Conservation (phyloP, 78 protist genomes). For the Speleostelium caveatum region DNA sequence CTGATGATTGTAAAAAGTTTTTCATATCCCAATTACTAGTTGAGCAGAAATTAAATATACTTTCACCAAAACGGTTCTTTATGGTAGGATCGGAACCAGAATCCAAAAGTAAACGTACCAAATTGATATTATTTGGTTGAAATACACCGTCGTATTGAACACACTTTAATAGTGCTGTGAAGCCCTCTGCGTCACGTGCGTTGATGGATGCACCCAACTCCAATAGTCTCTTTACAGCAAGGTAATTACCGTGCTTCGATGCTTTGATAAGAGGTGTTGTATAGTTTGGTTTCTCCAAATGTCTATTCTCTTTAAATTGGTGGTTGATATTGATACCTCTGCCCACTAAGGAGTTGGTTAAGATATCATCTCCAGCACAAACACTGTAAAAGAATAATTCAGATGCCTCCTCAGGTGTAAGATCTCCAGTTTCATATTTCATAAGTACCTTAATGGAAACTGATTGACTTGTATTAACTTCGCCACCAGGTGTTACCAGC, state of each 20-base stretch:
- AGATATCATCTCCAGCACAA: conserved; percentile 35
- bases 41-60: conserved; percentile 15
- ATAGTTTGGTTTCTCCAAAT: not conserved
- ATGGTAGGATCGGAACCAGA: conserved; percentile 64
- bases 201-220: conserved; percentile 51
- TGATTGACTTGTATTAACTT: not conserved
- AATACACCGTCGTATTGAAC: conserved; percentile 68
- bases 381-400: conserved; percentile 54
- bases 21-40: conserved; percentile 13
- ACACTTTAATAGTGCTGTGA: conserved; percentile 48
- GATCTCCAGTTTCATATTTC: conserved; percentile 45
- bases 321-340: conserved; percentile 24
- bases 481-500: not conserved
- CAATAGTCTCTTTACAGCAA: conserved; percentile 4
- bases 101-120: conserved; percentile 13
- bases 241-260: conserved; percentile 49
- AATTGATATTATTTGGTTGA: conserved; percentile 38
- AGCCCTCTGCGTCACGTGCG: conserved; percentile 42
- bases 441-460: not conserved
- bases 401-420: conserved; percentile 4
- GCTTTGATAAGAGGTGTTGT: conserved; percentile 65
- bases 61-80: conserved; percentile 16
- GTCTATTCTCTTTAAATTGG: conserved; percentile 30
- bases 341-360: not conserved
- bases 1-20: conserved; percentile 12